Conservation (phyloP, 2,329 filamentous ascomycete genomes). For the Aureobasidium namibiae region DNA sequence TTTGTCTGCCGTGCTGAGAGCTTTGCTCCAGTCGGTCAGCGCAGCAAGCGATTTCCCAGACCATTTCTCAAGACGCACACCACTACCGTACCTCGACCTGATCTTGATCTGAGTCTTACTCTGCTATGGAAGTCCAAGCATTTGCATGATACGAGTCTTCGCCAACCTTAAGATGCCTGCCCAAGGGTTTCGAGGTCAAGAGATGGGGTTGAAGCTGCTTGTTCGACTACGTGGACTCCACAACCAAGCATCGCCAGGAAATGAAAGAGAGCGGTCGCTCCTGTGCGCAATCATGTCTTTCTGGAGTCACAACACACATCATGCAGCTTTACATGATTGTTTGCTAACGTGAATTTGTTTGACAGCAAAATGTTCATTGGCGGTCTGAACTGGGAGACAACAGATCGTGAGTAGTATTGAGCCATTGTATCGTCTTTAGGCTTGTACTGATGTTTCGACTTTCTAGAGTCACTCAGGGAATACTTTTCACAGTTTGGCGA, state of each 20-base stretch:
- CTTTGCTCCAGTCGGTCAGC: not conserved
- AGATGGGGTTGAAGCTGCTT: not conserved
- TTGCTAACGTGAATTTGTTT: constrained; percentile 18
- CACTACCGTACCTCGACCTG: constrained; percentile 4
- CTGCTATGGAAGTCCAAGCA: not conserved
- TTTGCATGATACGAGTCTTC: not conserved
- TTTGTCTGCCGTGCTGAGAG: not conserved
- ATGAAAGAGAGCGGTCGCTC: not conserved
- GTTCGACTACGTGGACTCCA: not conserved
- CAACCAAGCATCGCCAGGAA: not conserved
- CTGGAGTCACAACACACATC: not conserved
- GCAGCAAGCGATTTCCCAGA: constrained; percentile 5
- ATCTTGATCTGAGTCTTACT: not conserved
- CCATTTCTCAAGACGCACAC: constrained; percentile 4
- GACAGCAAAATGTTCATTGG: constrained; percentile 99
- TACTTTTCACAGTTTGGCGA: constrained; percentile 98
- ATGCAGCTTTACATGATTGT: not conserved
- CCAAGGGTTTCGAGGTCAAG: not conserved
- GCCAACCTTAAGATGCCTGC: not conserved
- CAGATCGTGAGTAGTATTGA: constrained; percentile 61
- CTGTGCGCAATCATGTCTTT: constrained; percentile 12
- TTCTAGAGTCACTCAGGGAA: constrained; percentile 81
- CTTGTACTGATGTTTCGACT: constrained; percentile 22
- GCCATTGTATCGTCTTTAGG: not conserved
- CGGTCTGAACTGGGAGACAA: constrained; percentile 97